phyloP scores from a whole-genome alignment of 306 rosid species.

The Hippophae gyantsensis region DNA sequence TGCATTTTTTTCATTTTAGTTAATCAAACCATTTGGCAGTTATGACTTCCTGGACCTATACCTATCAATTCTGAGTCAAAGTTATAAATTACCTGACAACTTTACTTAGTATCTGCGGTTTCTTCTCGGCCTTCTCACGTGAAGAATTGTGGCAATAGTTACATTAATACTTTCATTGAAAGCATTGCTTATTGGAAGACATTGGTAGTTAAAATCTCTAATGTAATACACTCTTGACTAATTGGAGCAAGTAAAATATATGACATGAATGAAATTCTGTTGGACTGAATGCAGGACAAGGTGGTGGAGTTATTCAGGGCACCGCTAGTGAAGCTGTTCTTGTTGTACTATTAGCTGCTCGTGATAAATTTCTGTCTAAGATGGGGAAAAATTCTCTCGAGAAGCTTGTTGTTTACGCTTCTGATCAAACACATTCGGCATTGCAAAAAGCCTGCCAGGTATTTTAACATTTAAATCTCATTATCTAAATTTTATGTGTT shows the following conservation, averaged over 20 bases:
- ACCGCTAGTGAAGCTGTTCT: constrained; percentile 94
- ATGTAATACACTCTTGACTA: background rate
- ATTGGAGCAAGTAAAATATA: constrained; percentile 8
- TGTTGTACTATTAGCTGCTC: constrained; percentile 92
- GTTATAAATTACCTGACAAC: too few relatives aligned
- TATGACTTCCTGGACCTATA: too few relatives aligned
- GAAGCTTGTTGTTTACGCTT: constrained; percentile 77
- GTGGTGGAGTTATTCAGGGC: constrained; percentile 96
- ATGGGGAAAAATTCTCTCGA: constrained; percentile 50
- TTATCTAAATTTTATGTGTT: constrained; percentile 3
- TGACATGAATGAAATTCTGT: too few relatives aligned
- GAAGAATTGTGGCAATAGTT: too few relatives aligned
- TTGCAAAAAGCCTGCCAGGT: constrained; percentile 92
- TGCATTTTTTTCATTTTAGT: too few relatives aligned
- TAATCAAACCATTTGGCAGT: too few relatives aligned
- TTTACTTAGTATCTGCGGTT: too few relatives aligned
- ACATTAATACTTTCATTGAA: too few relatives aligned
- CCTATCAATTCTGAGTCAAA: too few relatives aligned
- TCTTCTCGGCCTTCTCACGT: too few relatives aligned
- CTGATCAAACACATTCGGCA: constrained; percentile 82
- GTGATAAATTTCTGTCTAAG: constrained; percentile 49
- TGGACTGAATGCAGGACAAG: constrained; percentile 50
- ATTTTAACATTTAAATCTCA: constrained; percentile 10
- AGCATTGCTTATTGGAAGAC: too few relatives aligned
- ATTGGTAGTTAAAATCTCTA: too few relatives aligned